phyloP scores from a whole-genome alignment of 1,139 yeast species.

The Saccharomycopsis phalli region DNA sequence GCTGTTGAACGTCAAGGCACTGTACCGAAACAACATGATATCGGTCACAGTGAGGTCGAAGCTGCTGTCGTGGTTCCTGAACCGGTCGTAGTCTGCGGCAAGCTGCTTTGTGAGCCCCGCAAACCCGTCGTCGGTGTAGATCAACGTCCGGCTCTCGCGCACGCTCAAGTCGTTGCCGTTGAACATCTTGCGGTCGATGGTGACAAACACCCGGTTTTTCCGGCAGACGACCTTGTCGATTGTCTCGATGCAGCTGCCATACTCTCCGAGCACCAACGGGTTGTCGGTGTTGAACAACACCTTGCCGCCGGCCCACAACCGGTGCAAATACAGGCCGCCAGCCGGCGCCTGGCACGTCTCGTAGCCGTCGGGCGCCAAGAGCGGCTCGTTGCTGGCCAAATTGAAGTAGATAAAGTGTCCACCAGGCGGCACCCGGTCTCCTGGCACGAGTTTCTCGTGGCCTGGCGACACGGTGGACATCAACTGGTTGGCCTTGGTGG shows the following conservation, averaged over 20 bases:
- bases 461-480: slow-evolving; percentile 6
- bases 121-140: slow-evolving; percentile 28
- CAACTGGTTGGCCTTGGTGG: slow-evolving; percentile 14
- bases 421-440: slow-evolving; percentile 36
- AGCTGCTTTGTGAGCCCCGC: not conserved
- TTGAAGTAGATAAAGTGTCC: slow-evolving; percentile 61
- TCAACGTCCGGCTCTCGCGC: slow-evolving; percentile 29
- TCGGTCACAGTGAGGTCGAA: slow-evolving; percentile 21
- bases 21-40: slow-evolving; percentile 45
- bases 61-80: slow-evolving; percentile 19
- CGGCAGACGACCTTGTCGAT: slow-evolving; percentile 32
- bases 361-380: slow-evolving; percentile 67
- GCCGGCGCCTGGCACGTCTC: slow-evolving; percentile 72
- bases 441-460: not conserved
- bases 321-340: slow-evolving; percentile 35
- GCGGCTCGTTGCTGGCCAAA: slow-evolving; percentile 41
- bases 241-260: slow-evolving; percentile 38
- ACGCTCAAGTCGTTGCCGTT: slow-evolving; percentile 21
- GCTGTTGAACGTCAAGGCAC: slow-evolving; percentile 69
- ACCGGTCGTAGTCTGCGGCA: not conserved
- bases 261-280: slow-evolving; percentile 31
- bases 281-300: slow-evolving; percentile 32
- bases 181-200: slow-evolving; percentile 34
- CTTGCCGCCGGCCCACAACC: slow-evolving; percentile 81
- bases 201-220: slow-evolving; percentile 35